Evolutionary conservation across 495 filamentous ascomycete genomes (phyloP).

Genomic region (Daldinia childiae): DNA sequence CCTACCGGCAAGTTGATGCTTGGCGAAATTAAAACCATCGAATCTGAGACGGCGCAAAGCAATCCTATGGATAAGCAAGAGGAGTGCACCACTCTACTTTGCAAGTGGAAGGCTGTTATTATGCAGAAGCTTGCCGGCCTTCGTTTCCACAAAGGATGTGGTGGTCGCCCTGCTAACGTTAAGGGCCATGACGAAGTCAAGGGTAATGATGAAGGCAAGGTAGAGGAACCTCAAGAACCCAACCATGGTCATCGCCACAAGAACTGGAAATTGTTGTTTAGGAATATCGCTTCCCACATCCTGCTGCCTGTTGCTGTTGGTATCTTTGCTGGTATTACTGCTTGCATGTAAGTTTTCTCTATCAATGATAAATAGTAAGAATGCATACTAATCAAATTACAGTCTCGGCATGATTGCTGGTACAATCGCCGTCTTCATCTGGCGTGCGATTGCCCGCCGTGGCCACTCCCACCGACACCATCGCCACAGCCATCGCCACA

Average conservation of each 20-base stretch:
- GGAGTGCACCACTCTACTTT: constrained; percentile 58
- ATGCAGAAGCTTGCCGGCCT: constrained; percentile 49
- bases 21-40: constrained; percentile 44
- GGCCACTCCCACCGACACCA: constrained; percentile 40
- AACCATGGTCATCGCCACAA: constrained; percentile 40
- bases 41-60: constrained; percentile 23
- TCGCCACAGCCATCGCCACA: constrained; percentile 42
- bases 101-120: constrained; percentile 57
- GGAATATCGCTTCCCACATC: constrained; percentile 59
- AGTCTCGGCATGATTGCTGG: constrained; percentile 64
- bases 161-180: constrained; percentile 22
- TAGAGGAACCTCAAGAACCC: constrained; percentile 7
- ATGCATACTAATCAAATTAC: constrained; percentile 20
- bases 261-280: constrained; percentile 55
- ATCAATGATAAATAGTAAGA: not conserved
- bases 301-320: constrained; percentile 63
- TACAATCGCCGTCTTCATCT: constrained; percentile 56
- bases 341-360: constrained; percentile 56
- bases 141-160: constrained; percentile 41
- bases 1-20: constrained; percentile 55
- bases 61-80: constrained; percentile 43
- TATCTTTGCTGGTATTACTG: constrained; percentile 61
- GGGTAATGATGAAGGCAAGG: not conserved
- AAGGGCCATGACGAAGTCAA: constrained; percentile 24
- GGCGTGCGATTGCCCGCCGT: constrained; percentile 52